phyloP scores from a whole-genome alignment of 129 eudicot species.

The Logfia minima region DNA sequence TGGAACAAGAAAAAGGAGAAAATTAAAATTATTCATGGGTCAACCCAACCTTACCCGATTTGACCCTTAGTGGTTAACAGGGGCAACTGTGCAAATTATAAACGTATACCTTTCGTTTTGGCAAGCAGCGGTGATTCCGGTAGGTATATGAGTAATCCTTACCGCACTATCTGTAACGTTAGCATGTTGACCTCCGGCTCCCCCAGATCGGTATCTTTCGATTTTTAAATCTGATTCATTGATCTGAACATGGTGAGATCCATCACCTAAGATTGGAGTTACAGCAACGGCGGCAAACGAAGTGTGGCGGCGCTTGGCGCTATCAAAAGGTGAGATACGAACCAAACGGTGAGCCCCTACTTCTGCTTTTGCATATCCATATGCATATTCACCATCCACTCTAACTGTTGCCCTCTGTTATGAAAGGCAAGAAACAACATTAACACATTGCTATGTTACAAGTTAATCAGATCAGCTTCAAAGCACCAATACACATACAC shows the following conservation, averaged over 20 bases:
- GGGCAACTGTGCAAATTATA: constrained; percentile 11
- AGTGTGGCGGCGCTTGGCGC: constrained; percentile 83
- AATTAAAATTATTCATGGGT: background rate
- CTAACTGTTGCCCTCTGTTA: constrained; percentile 77
- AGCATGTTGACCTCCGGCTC: constrained; percentile 87
- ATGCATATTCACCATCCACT: constrained; percentile 90
- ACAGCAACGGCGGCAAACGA: constrained; percentile 96
- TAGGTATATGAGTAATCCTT: constrained; percentile 82
- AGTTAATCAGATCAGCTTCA: constrained; percentile 44
- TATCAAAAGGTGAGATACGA: constrained; percentile 88
- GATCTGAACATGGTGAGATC: constrained; percentile 66
- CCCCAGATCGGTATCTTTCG: constrained; percentile 83
- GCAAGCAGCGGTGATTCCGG: constrained; percentile 75
- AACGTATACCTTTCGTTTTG: constrained; percentile 77
- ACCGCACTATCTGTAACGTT: constrained; percentile 95
- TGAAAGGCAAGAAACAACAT: constrained; percentile 15
- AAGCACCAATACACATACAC: background rate
- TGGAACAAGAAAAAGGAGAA: too few relatives aligned
- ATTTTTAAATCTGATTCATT: constrained; percentile 82
- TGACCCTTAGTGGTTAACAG: background rate
- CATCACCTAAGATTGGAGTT: constrained; percentile 80
- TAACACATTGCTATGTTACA: constrained; percentile 50
- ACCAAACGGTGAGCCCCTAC: constrained; percentile 90
- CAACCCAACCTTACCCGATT: background rate
- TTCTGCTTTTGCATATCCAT: constrained; percentile 94